Base-by-base conservation (phyloP, 768 basidiomycete genomes). In the Amanita rubescens region DNA sequence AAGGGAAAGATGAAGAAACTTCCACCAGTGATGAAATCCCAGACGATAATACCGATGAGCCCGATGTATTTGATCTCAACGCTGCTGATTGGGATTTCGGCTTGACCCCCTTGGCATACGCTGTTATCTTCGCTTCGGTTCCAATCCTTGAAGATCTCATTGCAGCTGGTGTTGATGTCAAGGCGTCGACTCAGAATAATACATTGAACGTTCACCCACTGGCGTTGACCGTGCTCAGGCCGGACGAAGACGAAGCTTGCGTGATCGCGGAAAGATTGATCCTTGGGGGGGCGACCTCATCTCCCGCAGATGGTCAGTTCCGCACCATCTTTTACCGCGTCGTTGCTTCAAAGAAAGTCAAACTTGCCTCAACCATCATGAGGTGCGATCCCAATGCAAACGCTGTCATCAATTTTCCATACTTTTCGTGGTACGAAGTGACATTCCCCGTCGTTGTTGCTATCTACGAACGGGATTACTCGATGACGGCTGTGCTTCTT, bases 11-110 rank as follows among this genome's bases (percentile, higher is more conserved):
- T n/a, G 47, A 58, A 45, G 49, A 56, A 19, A 58, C 58, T 27
- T 56, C 44, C 14, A 48, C 38, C 34, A 66, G 61, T 48, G 65
- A 65, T 10, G 73, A 75, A 42, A 65, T 76, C 5, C 75, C 74
- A 0, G 80, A 80, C 38, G 79, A 80, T 58, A 66, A 74, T 5
- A 64, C 68, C 3, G 74, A 78, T 41, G 66, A 67, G 33, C 79
- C 79, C 0, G 82, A 84, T 53, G 66, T 84, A 30, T 67, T 84
- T n/a, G 76, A 80, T 41, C 59, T 82, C 56, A 70, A 81, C 42
- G 67, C 69, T 1, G 51, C 70, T 0, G 82, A 84, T 61, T 85
- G 82, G 82, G 82, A 84, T 60, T 73, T 77, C 52, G 71, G 72
- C 3, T 75, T 80, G 55, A 73, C 76, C 1, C 73, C 83, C 2